Percentiles rank a stretch among this genome's conserved stretches.
These are phyloP conservation scores for Citrus sp. DNA, from an alignment of 345 rosid species.

Conservation along the genomic window DNA sequence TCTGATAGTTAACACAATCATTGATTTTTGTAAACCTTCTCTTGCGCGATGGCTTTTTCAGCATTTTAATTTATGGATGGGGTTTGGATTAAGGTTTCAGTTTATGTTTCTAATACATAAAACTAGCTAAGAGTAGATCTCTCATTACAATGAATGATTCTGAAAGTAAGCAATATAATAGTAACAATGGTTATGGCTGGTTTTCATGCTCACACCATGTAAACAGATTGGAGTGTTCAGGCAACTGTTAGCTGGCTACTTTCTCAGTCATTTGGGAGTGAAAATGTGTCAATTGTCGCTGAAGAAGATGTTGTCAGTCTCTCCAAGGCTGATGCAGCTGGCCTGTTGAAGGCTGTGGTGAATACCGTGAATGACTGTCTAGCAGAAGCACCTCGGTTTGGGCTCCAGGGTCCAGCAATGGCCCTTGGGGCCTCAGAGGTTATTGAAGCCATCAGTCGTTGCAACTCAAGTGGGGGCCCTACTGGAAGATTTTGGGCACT, in stretches of 20 bases:
- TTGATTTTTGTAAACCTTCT: background rate
- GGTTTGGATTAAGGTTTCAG: background rate
- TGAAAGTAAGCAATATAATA: background rate
- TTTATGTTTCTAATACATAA: background rate
- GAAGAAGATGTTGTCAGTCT: conserved; percentile 51
- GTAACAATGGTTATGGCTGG: conserved; percentile 8
- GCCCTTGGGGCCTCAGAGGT: conserved; percentile 35
- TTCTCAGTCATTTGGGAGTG: conserved; percentile 34
- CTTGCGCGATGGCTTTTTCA: background rate
- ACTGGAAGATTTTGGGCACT: conserved; percentile 50
- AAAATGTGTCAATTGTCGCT: conserved; percentile 42
- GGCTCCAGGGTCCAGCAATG: conserved; percentile 32
- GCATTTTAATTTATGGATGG: background rate
- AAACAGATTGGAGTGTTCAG: conserved; percentile 58
- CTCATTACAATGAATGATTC: background rate
- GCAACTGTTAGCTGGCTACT: conserved; percentile 56
- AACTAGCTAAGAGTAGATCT: background rate
- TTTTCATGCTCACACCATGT: conserved; percentile 3
- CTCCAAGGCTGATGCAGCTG: conserved; percentile 23
- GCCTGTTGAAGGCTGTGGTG: conserved; percentile 35
- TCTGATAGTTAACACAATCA: background rate
- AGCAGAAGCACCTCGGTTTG: conserved; percentile 42
- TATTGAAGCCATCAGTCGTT: conserved; percentile 46
- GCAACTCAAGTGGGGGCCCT: conserved; percentile 42
- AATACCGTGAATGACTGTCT: conserved; percentile 42